Base-by-base conservation (phyloP, 345 rosid genomes). In the Aquilaria sinensis region DNA sequence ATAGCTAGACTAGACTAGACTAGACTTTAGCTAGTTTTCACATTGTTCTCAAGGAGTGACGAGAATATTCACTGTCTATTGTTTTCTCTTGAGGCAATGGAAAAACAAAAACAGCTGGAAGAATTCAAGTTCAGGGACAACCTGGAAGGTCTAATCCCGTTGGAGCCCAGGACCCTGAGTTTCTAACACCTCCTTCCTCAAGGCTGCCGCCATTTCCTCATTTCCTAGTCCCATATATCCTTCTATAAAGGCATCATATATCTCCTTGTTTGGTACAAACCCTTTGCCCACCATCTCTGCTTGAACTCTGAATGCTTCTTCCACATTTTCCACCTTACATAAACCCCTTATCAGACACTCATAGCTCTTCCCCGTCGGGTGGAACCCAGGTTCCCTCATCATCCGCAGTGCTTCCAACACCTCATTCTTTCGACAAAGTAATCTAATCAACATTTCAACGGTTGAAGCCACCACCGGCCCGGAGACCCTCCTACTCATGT, bases 201-300 rank as follows among this genome's bases (percentile, higher is more conserved):
- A 58, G 61, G 61, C 64, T 14, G 71, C 77, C 16, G 70, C 83
- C 84, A 79, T 84, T 72, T 83, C 70, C 12, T 56, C 73, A 69
- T 92, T 77, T 48, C 93, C 93, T 49, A 41, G 61, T 62, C 64
- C 75, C 66, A 56, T 32, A 80, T 80, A 82, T 47, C 97, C 91
- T 3, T 78, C 71, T 31, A 89, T 72, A 65, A 92, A 89, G 60
- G 83, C 77, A 67, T 32, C 60, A 54, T 89, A 92, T 46, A 84
- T 80, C 78, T 66, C 74, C 54, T 53, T 55, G 72, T 76, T 78
- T 13, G 88, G 89, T 63, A 69, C 77, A 71, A 80, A 84, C 23
- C 98, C 97, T 79, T 75, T 80, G 31, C 88, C 96, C 37, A 83
- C 86, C 98, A 89, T 92, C 76, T 84, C 84, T 14, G 92, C 91